Percentiles rank a stretch among this genome's conserved stretches.
Conservation (phyloP, 768 basidiomycete species). For the Pisolithus tinctorius region DNA sequence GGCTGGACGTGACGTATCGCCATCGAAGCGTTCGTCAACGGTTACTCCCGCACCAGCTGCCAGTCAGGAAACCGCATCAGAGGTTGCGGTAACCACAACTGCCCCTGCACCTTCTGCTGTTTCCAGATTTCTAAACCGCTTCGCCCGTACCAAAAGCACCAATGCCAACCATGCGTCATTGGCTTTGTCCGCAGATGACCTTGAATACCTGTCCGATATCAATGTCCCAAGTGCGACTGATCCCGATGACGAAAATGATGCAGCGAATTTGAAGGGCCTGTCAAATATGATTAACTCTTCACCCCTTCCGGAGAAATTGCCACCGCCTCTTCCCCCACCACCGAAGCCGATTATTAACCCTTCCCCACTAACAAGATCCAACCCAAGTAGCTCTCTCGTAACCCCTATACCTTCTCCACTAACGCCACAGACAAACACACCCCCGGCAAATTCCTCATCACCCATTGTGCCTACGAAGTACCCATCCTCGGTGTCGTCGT, state of each 20-base stretch:
- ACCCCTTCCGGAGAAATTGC: conserved; percentile 37
- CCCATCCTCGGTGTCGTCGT: background rate
- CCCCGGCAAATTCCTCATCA: conserved; percentile 11
- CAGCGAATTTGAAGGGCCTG: conserved; percentile 30
- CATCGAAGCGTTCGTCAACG: conserved; percentile 8
- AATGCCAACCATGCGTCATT: conserved; percentile 44
- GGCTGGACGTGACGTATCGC: conserved; percentile 10
- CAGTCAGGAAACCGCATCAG: conserved; percentile 5
- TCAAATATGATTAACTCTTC: conserved; percentile 36
- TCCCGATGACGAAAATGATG: conserved; percentile 28
- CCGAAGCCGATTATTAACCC: conserved; percentile 12
- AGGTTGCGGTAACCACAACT: background rate
- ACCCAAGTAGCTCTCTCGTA: conserved; percentile 2
- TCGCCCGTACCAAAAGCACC: conserved; percentile 45
- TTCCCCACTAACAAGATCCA: background rate
- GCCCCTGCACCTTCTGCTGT: conserved; percentile 56
- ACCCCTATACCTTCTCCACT: conserved; percentile 17
- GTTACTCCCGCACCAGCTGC: conserved; percentile 7
- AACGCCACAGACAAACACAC: conserved; percentile 25
- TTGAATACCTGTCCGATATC: conserved; percentile 71
- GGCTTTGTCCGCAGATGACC: conserved; percentile 70
- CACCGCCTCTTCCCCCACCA: conserved; percentile 39
- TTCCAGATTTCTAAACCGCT: conserved; percentile 75
- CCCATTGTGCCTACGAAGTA: conserved; percentile 6
- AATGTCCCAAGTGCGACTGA: conserved; percentile 47